phyloP scores from a whole-genome alignment of 192 early-diverging fungal species.

The Rhizoclosmatium globosum region DNA sequence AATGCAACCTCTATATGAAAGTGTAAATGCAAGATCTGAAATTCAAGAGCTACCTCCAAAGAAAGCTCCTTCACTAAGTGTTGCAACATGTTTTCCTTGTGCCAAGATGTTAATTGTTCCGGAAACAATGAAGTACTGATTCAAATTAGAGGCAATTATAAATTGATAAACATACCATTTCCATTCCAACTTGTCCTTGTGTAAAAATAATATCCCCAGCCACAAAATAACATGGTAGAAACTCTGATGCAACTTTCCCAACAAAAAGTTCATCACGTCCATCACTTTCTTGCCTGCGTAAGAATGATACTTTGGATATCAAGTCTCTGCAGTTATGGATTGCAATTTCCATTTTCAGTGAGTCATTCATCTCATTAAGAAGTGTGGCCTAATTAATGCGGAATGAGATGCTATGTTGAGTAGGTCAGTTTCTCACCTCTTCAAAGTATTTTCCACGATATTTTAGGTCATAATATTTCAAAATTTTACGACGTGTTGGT shows the following conservation, averaged over 20 bases:
- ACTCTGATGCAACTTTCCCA: slow-evolving; percentile 37
- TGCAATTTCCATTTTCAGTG: slow-evolving; percentile 39
- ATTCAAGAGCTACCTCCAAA: slow-evolving; percentile 17
- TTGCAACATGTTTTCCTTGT: slow-evolving; percentile 17
- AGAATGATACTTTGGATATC: slow-evolving; percentile 39
- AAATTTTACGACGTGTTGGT: slow-evolving; percentile 19
- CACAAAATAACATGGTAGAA: slow-evolving; percentile 39
- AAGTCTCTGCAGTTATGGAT: slow-evolving; percentile 36
- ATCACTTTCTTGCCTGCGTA: slow-evolving; percentile 34
- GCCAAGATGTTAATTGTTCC: slow-evolving; percentile 34
- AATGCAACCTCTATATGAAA: slow-evolving; percentile 10
- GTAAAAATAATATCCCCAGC: slow-evolving; percentile 29
- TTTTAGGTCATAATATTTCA: slow-evolving; percentile 46
- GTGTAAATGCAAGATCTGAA: background rate
- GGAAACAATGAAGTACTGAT: slow-evolving; percentile 30
- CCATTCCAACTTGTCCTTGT: slow-evolving; percentile 33
- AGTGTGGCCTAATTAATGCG: background rate
- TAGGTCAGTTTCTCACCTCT: background rate
- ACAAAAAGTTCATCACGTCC: slow-evolving; percentile 38
- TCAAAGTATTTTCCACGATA: slow-evolving; percentile 30
- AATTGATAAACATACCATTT: slow-evolving; percentile 27
- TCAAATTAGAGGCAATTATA: background rate
- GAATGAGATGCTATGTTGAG: background rate
- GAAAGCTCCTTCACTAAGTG: slow-evolving; percentile 13
- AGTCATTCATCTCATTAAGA: slow-evolving; percentile 33